phyloP scores from a whole-genome alignment of 2,329 filamentous ascomycete species.

The Aspergillus clavatus region DNA sequence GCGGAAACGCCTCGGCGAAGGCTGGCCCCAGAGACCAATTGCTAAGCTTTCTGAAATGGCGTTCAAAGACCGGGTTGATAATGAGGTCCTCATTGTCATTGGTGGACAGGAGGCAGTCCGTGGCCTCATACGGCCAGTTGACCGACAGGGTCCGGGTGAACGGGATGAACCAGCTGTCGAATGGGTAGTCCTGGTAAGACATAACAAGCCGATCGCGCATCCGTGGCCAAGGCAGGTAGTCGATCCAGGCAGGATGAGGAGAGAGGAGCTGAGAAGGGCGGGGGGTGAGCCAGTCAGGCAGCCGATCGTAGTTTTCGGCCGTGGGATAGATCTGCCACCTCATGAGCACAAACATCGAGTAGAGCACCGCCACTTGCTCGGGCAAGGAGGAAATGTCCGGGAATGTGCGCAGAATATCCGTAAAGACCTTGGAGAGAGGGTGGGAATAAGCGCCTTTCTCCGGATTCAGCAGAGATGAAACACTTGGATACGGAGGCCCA shows the following conservation, averaged over 20 bases:
- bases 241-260: conserved; percentile 74
- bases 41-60: conserved; percentile 66
- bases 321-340: conserved; percentile 79
- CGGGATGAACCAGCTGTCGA: conserved; percentile 78
- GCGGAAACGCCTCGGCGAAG: conserved; percentile 63
- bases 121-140: conserved; percentile 79
- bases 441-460: conserved; percentile 60
- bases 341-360: conserved; percentile 82
- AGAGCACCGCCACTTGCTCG: conserved; percentile 75
- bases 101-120: conserved; percentile 60
- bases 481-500: conserved; percentile 73
- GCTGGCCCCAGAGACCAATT: conserved; percentile 76
- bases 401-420: conserved; percentile 79
- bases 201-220: conserved; percentile 65
- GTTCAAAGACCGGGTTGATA: conserved; percentile 83
- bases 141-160: conserved; percentile 71
- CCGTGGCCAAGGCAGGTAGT: conserved; percentile 72
- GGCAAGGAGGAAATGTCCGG: conserved; percentile 72
- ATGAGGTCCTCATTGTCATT: conserved; percentile 58
- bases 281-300: conserved; percentile 70
- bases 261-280: conserved; percentile 60
- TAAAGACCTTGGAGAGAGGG: conserved; percentile 77
- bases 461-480: conserved; percentile 72
- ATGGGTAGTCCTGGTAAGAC: conserved; percentile 55
- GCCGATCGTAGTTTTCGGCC: conserved; percentile 68